Conservation (phyloP, 306 rosid species). For the Quercus aquifolioides region DNA sequence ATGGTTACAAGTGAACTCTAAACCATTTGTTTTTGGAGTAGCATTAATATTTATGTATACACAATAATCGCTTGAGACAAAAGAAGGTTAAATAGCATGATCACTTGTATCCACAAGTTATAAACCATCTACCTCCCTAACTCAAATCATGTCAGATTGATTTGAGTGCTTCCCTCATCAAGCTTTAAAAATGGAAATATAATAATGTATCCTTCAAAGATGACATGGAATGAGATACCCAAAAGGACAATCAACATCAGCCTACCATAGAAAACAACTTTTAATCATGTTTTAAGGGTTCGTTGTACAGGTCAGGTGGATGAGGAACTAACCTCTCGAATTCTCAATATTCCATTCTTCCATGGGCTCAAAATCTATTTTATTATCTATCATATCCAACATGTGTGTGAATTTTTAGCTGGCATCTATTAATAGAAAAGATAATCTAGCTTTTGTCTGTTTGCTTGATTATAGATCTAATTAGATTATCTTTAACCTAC, state of each 20-base stretch:
- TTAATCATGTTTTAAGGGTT: neutral
- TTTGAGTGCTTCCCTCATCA: neutral
- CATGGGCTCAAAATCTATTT: neutral
- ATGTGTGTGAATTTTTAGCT: constrained; percentile 16
- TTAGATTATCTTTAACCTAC: constrained; percentile 13
- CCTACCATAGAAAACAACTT: neutral
- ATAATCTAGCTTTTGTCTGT: constrained; percentile 31
- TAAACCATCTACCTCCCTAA: neutral
- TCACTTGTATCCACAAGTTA: neutral
- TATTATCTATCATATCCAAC: neutral
- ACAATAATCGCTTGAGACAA: neutral
- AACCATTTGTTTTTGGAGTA: neutral
- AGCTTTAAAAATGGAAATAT: neutral
- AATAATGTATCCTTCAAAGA: too few species aligned
- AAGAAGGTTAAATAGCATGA: neutral
- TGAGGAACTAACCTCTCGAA: neutral
- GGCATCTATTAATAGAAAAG: constrained; percentile 11
- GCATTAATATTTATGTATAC: neutral
- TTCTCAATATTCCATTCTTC: neutral
- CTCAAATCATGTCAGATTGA: neutral
- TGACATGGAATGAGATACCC: neutral
- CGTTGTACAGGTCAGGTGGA: constrained; percentile 9
- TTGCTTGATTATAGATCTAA: constrained; percentile 30
- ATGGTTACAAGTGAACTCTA: neutral
- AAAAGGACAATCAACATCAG: neutral